Evolutionary conservation across 1,284 basidiomycete genomes (phyloP), one percentile per base, ranked within the genome.

Genomic region (Melampsora abietis-canadensis): DNA sequence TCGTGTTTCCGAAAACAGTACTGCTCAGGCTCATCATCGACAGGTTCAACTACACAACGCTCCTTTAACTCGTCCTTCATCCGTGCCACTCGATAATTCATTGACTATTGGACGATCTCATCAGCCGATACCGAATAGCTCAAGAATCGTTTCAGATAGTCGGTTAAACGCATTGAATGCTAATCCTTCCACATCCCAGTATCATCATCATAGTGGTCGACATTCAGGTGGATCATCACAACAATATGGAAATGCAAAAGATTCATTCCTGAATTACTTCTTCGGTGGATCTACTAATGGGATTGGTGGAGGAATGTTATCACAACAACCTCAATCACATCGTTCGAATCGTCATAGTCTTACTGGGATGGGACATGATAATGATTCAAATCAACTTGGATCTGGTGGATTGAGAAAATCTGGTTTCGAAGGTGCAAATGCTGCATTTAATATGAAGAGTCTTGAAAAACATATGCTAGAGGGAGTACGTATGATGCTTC

Each of bases 371-470:
- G 30, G 57, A 30, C 24, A 59, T 40, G 34, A 64, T 57, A 21
- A 57, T 27, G 51, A 40, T 21, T 62, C 44, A 7, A 76, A 62
- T 31, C 72, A 68, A 6, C 72, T 66, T 27, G 24, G 67, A 30
- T 21, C n/a, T 17, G n/a, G 57, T 60, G 27, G 31, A 40, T 62
- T 63, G 68, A 66, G 68, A 88, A 40, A 89, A 82, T 82, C 87
- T 72, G 84, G 84, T 37, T 81, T 90, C 66, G 92, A 93, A 79
- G 89, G 88, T 68, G 90, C 85, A 80, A 90, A 87, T 79, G 91
- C 94, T 64, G 94, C 92, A 48, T 98, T 89, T 82, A 94, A 98
- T 82, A 98, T 99, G 96, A 97, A 94, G 86, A 95, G 92, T 80
- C 85, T 98, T 65, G 93, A 94, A 76, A 94, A 91, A 84, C 95